phyloP scores from a whole-genome alignment of 2,329 filamentous ascomycete species.

The Bimuria novae-zelandiae region DNA sequence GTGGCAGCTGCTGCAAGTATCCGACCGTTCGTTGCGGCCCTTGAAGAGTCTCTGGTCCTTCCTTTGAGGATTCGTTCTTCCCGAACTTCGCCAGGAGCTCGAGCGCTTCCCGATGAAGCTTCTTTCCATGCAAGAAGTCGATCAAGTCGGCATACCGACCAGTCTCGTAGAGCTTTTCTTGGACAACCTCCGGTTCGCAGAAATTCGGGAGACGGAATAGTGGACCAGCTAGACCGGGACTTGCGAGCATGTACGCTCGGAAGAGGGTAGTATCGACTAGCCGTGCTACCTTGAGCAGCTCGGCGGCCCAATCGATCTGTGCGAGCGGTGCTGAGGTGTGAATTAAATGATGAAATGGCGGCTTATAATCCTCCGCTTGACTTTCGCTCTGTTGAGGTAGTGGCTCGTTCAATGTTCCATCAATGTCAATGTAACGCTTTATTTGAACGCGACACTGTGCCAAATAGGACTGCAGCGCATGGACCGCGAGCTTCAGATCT shows the following conservation, averaged over 20 bases:
- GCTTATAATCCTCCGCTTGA: conserved; percentile 43
- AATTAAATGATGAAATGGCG: conserved; percentile 52
- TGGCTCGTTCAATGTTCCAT: conserved; percentile 63
- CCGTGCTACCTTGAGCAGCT: conserved; percentile 75
- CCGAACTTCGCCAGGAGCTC: conserved; percentile 84
- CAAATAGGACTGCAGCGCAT: conserved; percentile 84
- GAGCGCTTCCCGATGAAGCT: conserved; percentile 83
- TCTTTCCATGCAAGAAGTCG: conserved; percentile 97
- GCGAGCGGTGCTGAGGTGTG: conserved; percentile 31
- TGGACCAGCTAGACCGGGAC: conserved; percentile 80
- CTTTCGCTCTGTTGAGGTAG: conserved; percentile 54
- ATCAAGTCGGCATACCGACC: conserved; percentile 91
- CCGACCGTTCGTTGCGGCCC: conserved; percentile 83
- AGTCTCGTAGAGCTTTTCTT: conserved; percentile 86
- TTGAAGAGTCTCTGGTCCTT: conserved; percentile 62
- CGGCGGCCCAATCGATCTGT: conserved; percentile 66
- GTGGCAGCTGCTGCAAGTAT: conserved; percentile 87
- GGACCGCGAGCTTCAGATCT: conserved; percentile 79
- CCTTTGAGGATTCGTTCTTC: conserved; percentile 53
- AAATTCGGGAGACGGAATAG: conserved; percentile 97
- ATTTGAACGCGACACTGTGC: conserved; percentile 77
- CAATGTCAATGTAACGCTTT: conserved; percentile 63
- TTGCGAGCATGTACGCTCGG: conserved; percentile 91
- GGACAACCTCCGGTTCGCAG: conserved; percentile 93
- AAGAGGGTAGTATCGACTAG: conserved; percentile 94